Evolutionary conservation across 768 basidiomycete species (phyloP).

Genomic region (Pisolithus marmoratus): DNA sequence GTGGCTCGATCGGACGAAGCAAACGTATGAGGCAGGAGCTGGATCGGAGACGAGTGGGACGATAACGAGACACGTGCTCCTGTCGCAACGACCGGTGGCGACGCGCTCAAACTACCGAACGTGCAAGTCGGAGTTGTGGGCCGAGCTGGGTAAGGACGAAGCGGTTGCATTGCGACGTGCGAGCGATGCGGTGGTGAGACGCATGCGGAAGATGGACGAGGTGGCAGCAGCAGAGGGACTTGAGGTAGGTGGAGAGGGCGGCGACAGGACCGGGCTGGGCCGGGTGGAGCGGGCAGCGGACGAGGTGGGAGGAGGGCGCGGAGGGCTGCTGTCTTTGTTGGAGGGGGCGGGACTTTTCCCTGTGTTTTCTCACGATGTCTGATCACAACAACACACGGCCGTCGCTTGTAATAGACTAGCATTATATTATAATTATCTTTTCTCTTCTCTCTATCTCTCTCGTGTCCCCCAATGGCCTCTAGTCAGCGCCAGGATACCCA

Average conservation of each 20-base stretch:
- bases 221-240: slow-evolving; percentile 35
- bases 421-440: no score
- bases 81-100: slow-evolving; percentile 24
- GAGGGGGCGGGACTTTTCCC: slow-evolving; percentile 36
- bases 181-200: slow-evolving; percentile 43
- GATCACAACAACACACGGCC: no score
- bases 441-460: no score
- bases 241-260: slow-evolving; percentile 38
- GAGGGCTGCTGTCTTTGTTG: slow-evolving; percentile 42
- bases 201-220: slow-evolving; percentile 48
- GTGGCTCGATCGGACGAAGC: slow-evolving; percentile 39
- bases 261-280: slow-evolving; percentile 38
- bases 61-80: slow-evolving; percentile 28
- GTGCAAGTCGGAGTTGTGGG: slow-evolving; percentile 38
- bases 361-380: no score
- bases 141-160: slow-evolving; percentile 19
- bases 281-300: slow-evolving; percentile 44
- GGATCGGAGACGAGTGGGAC: slow-evolving; percentile 5
- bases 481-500: slow-evolving; percentile 33
- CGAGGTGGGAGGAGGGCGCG: slow-evolving; percentile 22
- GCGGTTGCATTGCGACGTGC: slow-evolving; percentile 38
- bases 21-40: slow-evolving; percentile 11
- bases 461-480: slow-evolving; percentile 14
- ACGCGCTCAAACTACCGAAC: slow-evolving; percentile 38
- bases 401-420: no score